Percentiles rank a stretch among this genome's conserved stretches.
These are phyloP conservation scores for Strigomonas culicis DNA, from an alignment of 208 protist genomes.

Conservation along the genomic window DNA sequence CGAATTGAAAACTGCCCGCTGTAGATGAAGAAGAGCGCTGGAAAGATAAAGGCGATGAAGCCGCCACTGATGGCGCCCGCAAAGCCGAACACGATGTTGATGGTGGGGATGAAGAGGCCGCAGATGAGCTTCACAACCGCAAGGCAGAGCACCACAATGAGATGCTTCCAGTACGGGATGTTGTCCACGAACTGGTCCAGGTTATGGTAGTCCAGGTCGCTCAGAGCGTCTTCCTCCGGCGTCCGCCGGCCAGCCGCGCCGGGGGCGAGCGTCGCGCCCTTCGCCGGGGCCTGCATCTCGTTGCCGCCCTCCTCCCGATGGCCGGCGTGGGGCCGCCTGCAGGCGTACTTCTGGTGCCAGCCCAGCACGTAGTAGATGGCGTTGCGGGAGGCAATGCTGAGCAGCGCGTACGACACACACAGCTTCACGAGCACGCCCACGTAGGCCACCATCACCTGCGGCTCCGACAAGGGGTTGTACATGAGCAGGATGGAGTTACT, in stretches of 20 bases:
- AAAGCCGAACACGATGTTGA: conserved; percentile 63
- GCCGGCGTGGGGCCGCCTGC: not conserved
- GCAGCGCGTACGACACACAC: conserved; percentile 49
- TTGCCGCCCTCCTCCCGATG: not conserved
- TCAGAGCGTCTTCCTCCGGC: conserved; percentile 10
- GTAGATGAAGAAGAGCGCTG: conserved; percentile 59
- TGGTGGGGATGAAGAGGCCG: conserved; percentile 68
- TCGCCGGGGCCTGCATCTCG: not conserved
- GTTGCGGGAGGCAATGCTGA: conserved; percentile 39
- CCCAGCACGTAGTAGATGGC: conserved; percentile 52
- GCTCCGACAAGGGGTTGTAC: conserved; percentile 48
- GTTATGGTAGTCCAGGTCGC: conserved; percentile 19
- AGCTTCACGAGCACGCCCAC: conserved; percentile 58
- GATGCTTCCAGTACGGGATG: conserved; percentile 37
- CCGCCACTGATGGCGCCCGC: conserved; percentile 49
- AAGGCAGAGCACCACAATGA: conserved; percentile 26
- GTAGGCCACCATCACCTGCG: conserved; percentile 36
- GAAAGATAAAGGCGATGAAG: conserved; percentile 54
- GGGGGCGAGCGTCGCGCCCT: too few species aligned
- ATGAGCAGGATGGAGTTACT: conserved; percentile 44
- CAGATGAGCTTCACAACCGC: conserved; percentile 34
- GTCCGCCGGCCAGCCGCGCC: not conserved
- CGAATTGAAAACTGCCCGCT: conserved; percentile 36
- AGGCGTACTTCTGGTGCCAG: conserved; percentile 34
- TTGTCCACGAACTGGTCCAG: conserved; percentile 53